Percentiles rank a stretch among this genome's conserved stretches.
Conservation (phyloP, 2,329 filamentous ascomycete genomes). For the Mollisiaceae sp. region DNA sequence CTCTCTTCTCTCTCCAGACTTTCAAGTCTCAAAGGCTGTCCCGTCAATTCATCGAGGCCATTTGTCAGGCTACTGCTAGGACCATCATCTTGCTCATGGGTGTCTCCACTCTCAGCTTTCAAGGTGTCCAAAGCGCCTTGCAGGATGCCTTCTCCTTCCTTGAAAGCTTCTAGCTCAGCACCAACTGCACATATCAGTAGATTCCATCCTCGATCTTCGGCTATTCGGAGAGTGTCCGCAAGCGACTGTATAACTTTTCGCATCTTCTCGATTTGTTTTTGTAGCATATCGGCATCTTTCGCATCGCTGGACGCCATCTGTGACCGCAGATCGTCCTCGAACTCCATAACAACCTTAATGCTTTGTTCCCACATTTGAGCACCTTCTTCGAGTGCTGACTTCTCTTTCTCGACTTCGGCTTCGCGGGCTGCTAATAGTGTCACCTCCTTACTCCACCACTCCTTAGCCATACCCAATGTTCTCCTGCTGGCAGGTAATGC, state of each 20-base stretch:
- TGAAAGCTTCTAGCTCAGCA: constrained; percentile 72
- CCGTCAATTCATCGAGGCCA: constrained; percentile 20
- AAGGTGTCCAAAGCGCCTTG: constrained; percentile 41
- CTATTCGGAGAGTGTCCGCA: constrained; percentile 57
- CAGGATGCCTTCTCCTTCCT: constrained; percentile 64
- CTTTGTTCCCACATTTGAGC: constrained; percentile 69
- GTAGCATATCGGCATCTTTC: constrained; percentile 48
- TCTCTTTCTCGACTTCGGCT: constrained; percentile 63
- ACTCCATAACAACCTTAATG: constrained; percentile 62
- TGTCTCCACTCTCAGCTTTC: constrained; percentile 1
- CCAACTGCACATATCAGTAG: constrained; percentile 77
- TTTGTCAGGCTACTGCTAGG: constrained; percentile 12
- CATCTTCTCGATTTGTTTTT: constrained; percentile 60
- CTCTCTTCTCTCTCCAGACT: constrained; percentile 27
- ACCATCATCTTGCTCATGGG: constrained; percentile 15
- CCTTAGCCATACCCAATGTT: constrained; percentile 71
- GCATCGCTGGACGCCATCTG: constrained; percentile 53
- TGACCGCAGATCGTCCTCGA: constrained; percentile 66
- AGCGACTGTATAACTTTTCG: constrained; percentile 59
- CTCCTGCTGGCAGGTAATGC: constrained; percentile 66
- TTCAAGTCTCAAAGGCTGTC: constrained; percentile 12
- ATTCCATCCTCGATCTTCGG: constrained; percentile 71
- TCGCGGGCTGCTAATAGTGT: constrained; percentile 59
- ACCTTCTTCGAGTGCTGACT: constrained; percentile 69
- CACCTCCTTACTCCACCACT: constrained; percentile 73